Evolutionary conservation across 2,329 filamentous ascomycete genomes (phyloP), one percentile per base, ranked within the genome.

Genomic region (Penicillium sp.): DNA sequence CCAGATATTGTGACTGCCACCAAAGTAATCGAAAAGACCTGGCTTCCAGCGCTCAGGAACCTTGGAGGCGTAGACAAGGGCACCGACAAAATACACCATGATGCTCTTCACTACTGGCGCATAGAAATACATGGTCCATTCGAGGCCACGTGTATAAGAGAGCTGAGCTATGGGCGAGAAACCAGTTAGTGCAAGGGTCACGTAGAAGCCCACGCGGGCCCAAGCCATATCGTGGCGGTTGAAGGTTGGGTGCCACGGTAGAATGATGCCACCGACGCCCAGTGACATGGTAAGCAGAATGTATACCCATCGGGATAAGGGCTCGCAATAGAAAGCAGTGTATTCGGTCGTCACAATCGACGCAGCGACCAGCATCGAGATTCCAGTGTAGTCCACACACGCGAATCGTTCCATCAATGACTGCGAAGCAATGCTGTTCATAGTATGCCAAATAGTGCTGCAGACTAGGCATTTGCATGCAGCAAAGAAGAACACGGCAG

Each of bases 301-400:
- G 76, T 97, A 99, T 13, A 84, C 80, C 83, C 89, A 94, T 53
- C 92, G 88, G 64, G 89, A 92, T 45, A 89, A 68, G 3, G 94
- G 92, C 69, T 99, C 94, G 78, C 94, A 97, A 79, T 99, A 99
- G 75, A 99, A 99, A 24, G 93, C 94, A 0, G 94, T 97, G 78
- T 97, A 99, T 73, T 99, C 94, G 35, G 92, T 96, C 2, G 94
- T 97, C 84, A 97, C 91, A 77, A 99, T 99, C 55, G 90, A 96
- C 10, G 94, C 92, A 2, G 94, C 73, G 50, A 99, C 94, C 26
- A 99, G 84, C 49, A 99, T 81, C 1, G 92, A 96, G 64, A 99
- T 99, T 53, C 94, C 94, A 0, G 94, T 97, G 76, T 99, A 99
- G 74, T 99, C 94, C 57, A 99, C 92, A 73, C 94, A 99, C 18